phyloP scores from a whole-genome alignment of 129 eudicot genomes.

The Ambrosia artemisiifolia region DNA sequence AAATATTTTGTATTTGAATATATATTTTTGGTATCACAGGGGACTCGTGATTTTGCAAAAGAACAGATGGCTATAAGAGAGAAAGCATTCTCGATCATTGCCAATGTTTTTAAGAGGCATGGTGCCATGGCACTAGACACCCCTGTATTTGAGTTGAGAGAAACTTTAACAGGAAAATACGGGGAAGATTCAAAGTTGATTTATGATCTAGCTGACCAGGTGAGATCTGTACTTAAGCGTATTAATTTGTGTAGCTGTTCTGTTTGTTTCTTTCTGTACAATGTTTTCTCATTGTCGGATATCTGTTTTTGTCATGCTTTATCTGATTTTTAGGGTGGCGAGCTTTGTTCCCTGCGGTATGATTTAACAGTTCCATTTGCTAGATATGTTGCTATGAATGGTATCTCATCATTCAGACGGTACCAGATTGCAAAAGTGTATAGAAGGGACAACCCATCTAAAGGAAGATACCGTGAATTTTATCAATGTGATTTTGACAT shows the following conservation, averaged over 20 bases:
- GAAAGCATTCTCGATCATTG: conserved; percentile 66
- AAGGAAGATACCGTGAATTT: conserved; percentile 95
- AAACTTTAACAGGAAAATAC: conserved; percentile 89
- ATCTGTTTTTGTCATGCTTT: neutral
- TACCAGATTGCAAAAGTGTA: conserved; percentile 92
- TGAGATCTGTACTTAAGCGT: conserved; percentile 4
- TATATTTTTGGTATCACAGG: conserved; percentile 38
- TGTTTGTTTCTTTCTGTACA: neutral
- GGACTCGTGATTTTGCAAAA: conserved; percentile 94
- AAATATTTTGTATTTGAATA: neutral
- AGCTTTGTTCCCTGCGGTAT: conserved; percentile 92
- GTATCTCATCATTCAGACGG: conserved; percentile 73
- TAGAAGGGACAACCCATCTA: conserved; percentile 91
- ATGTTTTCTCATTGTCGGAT: neutral
- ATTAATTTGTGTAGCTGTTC: neutral
- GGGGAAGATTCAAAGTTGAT: conserved; percentile 96
- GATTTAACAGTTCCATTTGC: conserved; percentile 97
- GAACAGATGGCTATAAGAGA: conserved; percentile 93
- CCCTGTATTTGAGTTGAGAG: conserved; percentile 89
- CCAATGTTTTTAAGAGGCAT: conserved; percentile 70
- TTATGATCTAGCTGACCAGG: conserved; percentile 97
- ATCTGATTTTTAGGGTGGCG: conserved; percentile 75
- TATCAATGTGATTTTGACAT: conserved; percentile 97
- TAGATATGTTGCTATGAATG: conserved; percentile 90
- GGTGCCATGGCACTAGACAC: conserved; percentile 97